These are phyloP conservation scores for Dothidotthia symphoricarpi DNA, from an alignment of 2,329 filamentous ascomycete species.

Conservation along the genomic window DNA sequence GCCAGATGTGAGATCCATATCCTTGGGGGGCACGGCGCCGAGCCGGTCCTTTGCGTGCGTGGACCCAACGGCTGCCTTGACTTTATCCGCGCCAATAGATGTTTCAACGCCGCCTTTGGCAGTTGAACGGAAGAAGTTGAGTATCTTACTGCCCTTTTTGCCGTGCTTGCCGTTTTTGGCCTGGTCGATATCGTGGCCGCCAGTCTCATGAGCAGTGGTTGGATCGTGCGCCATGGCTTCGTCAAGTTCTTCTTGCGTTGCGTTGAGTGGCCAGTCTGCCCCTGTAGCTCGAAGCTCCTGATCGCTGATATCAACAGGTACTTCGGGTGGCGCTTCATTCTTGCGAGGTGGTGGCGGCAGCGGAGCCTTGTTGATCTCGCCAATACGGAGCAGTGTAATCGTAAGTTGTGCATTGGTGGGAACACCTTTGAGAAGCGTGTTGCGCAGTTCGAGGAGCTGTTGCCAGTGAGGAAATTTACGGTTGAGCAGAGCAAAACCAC, in stretches of 20 bases:
- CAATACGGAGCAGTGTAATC: conserved; percentile 75
- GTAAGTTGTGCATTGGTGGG: conserved; percentile 85
- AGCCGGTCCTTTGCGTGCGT: conserved; percentile 67
- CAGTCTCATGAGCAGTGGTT: conserved; percentile 48
- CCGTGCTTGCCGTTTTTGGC: conserved; percentile 50
- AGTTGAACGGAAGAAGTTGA: conserved; percentile 67
- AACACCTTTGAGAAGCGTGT: conserved; percentile 74
- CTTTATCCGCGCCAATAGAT: conserved; percentile 66
- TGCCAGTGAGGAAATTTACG: conserved; percentile 68
- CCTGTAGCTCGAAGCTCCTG: conserved; percentile 53
- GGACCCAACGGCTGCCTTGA: conserved; percentile 64
- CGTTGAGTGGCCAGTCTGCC: conserved; percentile 58
- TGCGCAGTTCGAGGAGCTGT: conserved; percentile 69
- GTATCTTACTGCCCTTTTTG: conserved; percentile 51
- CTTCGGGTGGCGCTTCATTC: conserved; percentile 47
- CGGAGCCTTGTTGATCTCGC: conserved; percentile 77
- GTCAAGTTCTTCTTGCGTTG: conserved; percentile 64
- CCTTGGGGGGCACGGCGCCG: conserved; percentile 60
- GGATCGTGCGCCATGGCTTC: conserved; percentile 55
- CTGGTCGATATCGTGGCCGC: conserved; percentile 54
- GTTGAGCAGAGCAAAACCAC: conserved; percentile 60
- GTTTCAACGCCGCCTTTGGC: conserved; percentile 72
- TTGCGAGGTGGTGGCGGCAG: conserved; percentile 61
- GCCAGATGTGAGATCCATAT: conserved; percentile 54
- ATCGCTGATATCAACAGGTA: conserved; percentile 51